phyloP scores from a whole-genome alignment of 1,284 basidiomycete genomes.

The Trichosporon coremiiforme region DNA sequence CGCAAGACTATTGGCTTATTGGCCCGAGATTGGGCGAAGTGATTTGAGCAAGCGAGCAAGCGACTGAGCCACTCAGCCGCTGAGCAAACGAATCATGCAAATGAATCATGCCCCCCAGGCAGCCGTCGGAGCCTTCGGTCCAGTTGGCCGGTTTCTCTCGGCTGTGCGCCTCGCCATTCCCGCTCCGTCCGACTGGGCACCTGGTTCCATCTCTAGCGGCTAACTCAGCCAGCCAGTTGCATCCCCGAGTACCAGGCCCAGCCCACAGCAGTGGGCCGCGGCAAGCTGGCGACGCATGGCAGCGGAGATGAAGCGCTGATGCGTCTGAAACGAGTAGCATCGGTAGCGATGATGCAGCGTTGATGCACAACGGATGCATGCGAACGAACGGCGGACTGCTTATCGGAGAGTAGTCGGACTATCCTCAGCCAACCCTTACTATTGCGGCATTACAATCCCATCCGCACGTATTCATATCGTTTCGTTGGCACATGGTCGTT shows the following conservation, averaged over 20 bases:
- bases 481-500: background rate
- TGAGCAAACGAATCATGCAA: too few relatives aligned
- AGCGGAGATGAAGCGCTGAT: background rate
- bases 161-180: constrained; percentile 11
- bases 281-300: background rate
- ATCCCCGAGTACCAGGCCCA: too few relatives aligned
- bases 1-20: background rate
- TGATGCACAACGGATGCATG: background rate
- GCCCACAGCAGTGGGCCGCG: background rate
- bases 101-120: background rate
- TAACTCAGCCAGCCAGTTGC: background rate
- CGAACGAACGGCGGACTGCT: background rate
- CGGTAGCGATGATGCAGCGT: background rate
- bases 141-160: constrained; percentile 11
- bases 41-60: background rate
- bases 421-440: background rate
- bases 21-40: constrained; percentile 5
- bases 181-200: constrained; percentile 5
- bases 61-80: constrained; percentile 2
- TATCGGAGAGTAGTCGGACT: constrained; percentile 10
- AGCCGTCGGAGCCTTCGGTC: constrained; percentile 16
- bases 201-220: background rate
- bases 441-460: constrained; percentile 5
- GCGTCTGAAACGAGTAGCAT: background rate
- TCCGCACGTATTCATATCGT: background rate